Evolutionary conservation across 345 rosid genomes (phyloP), one percentile per base, ranked within the genome.

Genomic region (Heritiera littoralis): DNA sequence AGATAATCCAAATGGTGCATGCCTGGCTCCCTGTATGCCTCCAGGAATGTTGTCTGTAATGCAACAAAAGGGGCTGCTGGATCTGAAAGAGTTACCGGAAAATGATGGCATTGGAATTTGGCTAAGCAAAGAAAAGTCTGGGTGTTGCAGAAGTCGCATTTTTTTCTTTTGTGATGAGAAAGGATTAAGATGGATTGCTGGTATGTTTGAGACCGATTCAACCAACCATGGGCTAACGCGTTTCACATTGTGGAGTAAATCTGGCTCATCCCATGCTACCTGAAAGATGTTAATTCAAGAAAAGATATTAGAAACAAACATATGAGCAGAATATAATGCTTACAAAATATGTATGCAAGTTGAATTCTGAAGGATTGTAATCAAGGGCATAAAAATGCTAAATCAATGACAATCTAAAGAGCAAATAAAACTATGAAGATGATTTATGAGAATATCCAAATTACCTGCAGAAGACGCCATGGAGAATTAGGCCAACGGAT

Each of bases 21-120:
- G 99, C 99, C 99, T 97, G 99, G 98, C 97, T 97, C 98, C 99
- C 99, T 97, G 99, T 91, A 97, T 89, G 90, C 98, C 96, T 89
- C 90, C 92, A 87, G 98, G 94, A 88, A 88, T 86, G 83, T 88
- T 91, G 80, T 91, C 93, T 69, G 91, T 86, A 84, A 90, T 83
- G 84, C 88, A 88, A 88, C 88, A 82, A 61, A 90, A 81, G 79
- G 92, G 92, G 85, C 89, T 91, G 90, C 88, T 83, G 43, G 86
- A 79, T 75, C 86, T 79, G 35, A 87, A 89, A n/a, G 86, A 90
- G 81, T 88, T 94, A 84, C 88, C 77, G 46, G 94, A 83, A 79
- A 90, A 90, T 73, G 97, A 81, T 12, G 97, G 90, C 76, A 88
- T 75, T 11, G 92, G 89, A 74, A 94, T 77, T 20, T 89, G 93